Percentiles rank a stretch among this genome's conserved stretches.
Evolutionary conservation across 1,139 yeast genomes (phyloP).

Genomic region (Taphrina flavorubra): DNA sequence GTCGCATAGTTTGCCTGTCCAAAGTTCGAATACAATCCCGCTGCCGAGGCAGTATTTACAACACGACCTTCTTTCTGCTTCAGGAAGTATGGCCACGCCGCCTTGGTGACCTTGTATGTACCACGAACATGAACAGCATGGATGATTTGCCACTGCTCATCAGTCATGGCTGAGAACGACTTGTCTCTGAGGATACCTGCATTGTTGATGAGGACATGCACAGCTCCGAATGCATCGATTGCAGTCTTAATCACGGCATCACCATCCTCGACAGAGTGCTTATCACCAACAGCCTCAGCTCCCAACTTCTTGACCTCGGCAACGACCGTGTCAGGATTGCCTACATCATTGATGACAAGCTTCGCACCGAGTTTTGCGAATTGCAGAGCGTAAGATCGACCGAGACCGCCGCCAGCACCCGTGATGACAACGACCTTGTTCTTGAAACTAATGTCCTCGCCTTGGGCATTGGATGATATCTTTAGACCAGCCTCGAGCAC

Average conservation of each 20-base stretch:
- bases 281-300: conserved; percentile 80
- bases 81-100: conserved; percentile 89
- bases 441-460: conserved; percentile 65
- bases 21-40: conserved; percentile 96
- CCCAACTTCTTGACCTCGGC: conserved; percentile 77
- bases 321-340: conserved; percentile 70
- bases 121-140: conserved; percentile 83
- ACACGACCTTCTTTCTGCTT: conserved; percentile 82
- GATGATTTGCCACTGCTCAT: conserved; percentile 82
- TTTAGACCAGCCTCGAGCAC: conserved; percentile 51
- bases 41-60: conserved; percentile 88
- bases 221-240: conserved; percentile 74
- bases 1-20: conserved; percentile 97
- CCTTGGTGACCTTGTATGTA: conserved; percentile 79
- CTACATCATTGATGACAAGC: conserved; percentile 91
- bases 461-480: conserved; percentile 61
- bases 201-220: conserved; percentile 86
- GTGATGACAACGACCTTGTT: conserved; percentile 89
- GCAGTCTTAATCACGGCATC: conserved; percentile 80
- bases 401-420: conserved; percentile 96
- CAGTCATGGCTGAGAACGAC: conserved; percentile 83
- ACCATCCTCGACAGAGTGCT: conserved; percentile 78
- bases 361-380: conserved; percentile 93
- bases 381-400: conserved; percentile 83
- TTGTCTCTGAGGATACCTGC: conserved; percentile 95